Percentiles rank a stretch among this genome's conserved stretches.
Evolutionary conservation across 1,284 basidiomycete species (phyloP).

Genomic region (Chalciporus piperatoides): DNA sequence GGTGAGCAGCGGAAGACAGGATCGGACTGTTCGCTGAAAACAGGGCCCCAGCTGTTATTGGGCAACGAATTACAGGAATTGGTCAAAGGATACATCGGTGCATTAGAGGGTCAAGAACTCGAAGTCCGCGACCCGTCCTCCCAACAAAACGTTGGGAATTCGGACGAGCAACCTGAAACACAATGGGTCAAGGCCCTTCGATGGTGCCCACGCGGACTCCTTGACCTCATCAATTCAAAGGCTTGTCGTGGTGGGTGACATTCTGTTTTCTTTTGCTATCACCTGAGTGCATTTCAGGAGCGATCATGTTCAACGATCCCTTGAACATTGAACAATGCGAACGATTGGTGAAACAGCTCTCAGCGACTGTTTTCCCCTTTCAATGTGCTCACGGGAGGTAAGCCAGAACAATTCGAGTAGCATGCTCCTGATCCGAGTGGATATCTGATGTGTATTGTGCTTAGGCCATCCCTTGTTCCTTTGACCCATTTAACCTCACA

Average conservation of each 20-base stretch:
- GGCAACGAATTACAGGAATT: conserved; percentile 65
- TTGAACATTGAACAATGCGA: conserved; percentile 68
- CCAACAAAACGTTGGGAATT: conserved; percentile 12
- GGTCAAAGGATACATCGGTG: conserved; percentile 61
- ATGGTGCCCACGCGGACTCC: conserved; percentile 72
- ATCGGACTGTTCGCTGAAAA: conserved; percentile 6
- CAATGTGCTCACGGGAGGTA: conserved; percentile 92
- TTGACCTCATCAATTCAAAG: conserved; percentile 87
- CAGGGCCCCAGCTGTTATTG: conserved; percentile 48
- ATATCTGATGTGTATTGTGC: neutral
- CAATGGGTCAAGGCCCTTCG: conserved; percentile 71
- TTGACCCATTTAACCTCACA: conserved; percentile 32
- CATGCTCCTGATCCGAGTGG: conserved; percentile 7
- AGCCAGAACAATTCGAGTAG: conserved; percentile 12
- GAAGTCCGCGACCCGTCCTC: conserved; percentile 18
- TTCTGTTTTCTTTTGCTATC: neutral
- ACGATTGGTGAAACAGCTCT: conserved; percentile 63
- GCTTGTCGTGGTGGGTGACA: conserved; percentile 76
- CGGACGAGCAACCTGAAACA: conserved; percentile 31
- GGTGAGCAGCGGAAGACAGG: conserved; percentile 37
- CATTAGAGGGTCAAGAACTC: conserved; percentile 34
- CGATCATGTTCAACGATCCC: conserved; percentile 94
- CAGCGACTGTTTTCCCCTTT: conserved; percentile 78
- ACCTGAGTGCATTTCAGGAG: conserved; percentile 49
- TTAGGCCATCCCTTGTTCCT: conserved; percentile 48